phyloP scores from a whole-genome alignment of 2,329 filamentous ascomycete species.

The Tetracladium maxilliforme region DNA sequence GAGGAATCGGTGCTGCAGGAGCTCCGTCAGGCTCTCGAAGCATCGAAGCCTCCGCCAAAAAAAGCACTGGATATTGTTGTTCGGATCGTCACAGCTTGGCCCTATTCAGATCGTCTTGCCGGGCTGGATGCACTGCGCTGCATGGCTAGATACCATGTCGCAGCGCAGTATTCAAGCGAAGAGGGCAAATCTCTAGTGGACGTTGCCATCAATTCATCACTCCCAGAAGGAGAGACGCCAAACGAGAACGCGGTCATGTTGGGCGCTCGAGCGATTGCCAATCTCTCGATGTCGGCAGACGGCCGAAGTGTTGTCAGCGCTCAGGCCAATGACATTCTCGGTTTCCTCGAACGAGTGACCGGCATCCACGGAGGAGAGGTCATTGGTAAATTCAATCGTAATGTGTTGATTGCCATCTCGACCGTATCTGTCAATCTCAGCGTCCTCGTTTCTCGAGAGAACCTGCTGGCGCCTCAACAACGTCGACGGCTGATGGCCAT shows the following conservation, averaged over 20 bases:
- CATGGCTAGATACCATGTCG: constrained; percentile 51
- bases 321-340: constrained; percentile 33
- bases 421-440: constrained; percentile 78
- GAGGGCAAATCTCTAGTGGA: constrained; percentile 42
- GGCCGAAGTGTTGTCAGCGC: constrained; percentile 51
- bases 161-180: constrained; percentile 43
- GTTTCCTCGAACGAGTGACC: constrained; percentile 43
- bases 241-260: constrained; percentile 80
- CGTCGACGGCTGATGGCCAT: constrained; percentile 35
- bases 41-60: constrained; percentile 37
- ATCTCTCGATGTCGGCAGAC: constrained; percentile 63
- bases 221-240: constrained; percentile 41
- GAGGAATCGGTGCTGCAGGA: constrained; percentile 49
- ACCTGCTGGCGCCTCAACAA: constrained; percentile 21
- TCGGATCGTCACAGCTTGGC: constrained; percentile 66
- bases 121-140: constrained; percentile 81
- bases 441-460: constrained; percentile 40
- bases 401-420: constrained; percentile 67
- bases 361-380: constrained; percentile 27
- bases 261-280: constrained; percentile 64
- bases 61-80: constrained; percentile 43
- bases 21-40: constrained; percentile 50
- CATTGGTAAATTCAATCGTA: too few species aligned
- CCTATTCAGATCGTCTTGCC: constrained; percentile 64
- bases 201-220: constrained; percentile 36